These are phyloP conservation scores for Fusarium gaditjirri DNA, from an alignment of 2,329 filamentous ascomycete species.

Conservation along the genomic window DNA sequence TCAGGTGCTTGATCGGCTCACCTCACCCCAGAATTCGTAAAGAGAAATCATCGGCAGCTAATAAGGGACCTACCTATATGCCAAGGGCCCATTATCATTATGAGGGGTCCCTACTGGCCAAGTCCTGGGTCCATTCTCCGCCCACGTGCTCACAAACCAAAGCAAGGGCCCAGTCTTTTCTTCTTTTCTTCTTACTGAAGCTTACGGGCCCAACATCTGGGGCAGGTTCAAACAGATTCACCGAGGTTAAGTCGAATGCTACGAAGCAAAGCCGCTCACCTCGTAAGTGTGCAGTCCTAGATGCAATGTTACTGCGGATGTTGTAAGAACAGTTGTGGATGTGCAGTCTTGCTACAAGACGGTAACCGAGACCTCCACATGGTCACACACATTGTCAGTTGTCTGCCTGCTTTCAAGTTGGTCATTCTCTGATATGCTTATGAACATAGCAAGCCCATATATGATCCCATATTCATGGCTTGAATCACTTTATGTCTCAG, in stretches of 20 bases:
- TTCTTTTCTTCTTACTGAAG: constrained; percentile 23
- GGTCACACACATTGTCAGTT: constrained; percentile 5
- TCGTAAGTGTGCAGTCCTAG: background rate
- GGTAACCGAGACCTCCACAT: constrained; percentile 1
- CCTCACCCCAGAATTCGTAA: constrained; percentile 35
- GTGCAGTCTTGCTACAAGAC: constrained; percentile 4
- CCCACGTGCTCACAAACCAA: constrained; percentile 22
- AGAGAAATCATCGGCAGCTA: constrained; percentile 23
- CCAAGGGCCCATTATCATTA: constrained; percentile 25
- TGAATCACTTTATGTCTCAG: constrained; percentile 3
- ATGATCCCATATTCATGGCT: constrained; percentile 34
- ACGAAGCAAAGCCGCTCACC: background rate
- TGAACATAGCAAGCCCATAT: constrained; percentile 13
- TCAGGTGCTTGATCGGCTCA: constrained; percentile 30
- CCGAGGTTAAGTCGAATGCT: constrained; percentile 39
- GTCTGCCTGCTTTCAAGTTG: background rate
- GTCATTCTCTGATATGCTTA: constrained; percentile 21
- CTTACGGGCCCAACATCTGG: constrained; percentile 8
- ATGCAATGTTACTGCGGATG: background rate
- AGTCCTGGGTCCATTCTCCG: constrained; percentile 19
- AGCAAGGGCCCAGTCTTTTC: constrained; percentile 22
- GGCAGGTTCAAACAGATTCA: constrained; percentile 32
- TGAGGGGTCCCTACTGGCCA: constrained; percentile 25
- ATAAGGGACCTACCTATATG: constrained; percentile 24
- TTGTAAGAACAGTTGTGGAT: background rate